These are phyloP conservation scores for Fusarium ramigenum DNA, from an alignment of 2,329 filamentous ascomycete species.

Conservation along the genomic window DNA sequence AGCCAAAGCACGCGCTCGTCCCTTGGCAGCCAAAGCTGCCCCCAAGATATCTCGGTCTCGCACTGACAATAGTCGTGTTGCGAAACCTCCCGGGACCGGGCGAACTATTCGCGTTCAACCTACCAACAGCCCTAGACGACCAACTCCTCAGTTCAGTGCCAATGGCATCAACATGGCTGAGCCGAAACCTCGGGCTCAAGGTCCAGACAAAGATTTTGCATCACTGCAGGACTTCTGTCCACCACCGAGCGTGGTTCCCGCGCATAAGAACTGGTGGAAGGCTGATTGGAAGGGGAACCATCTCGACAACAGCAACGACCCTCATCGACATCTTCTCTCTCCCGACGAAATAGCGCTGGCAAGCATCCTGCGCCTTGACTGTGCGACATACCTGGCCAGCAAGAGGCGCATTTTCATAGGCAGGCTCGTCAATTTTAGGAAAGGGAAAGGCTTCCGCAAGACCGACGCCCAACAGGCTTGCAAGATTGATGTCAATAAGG, in stretches of 20 bases:
- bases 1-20: conserved; percentile 50
- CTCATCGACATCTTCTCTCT: conserved; percentile 76
- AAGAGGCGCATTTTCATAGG: conserved; percentile 91
- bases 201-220: conserved; percentile 82
- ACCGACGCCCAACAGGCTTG: conserved; percentile 96
- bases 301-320: conserved; percentile 79
- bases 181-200: conserved; percentile 61
- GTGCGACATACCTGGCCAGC: conserved; percentile 88
- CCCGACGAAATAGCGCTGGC: conserved; percentile 81
- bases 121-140: conserved; percentile 37
- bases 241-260: conserved; percentile 70
- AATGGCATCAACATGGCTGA: conserved; percentile 62
- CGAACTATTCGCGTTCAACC: conserved; percentile 49
- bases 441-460: conserved; percentile 88
- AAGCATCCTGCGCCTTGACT: conserved; percentile 81
- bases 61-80: conserved; percentile 49
- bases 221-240: conserved; percentile 76
- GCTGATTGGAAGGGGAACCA: conserved; percentile 87
- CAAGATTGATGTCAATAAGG: conserved; percentile 98
- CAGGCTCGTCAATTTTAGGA: conserved; percentile 72
- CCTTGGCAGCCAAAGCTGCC: conserved; percentile 54
- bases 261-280: conserved; percentile 76
- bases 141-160: conserved; percentile 51
- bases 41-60: conserved; percentile 45
- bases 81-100: conserved; percentile 47